Conservation (phyloP, 2,329 filamentous ascomycete species). For the Aspergillus sp. region DNA sequence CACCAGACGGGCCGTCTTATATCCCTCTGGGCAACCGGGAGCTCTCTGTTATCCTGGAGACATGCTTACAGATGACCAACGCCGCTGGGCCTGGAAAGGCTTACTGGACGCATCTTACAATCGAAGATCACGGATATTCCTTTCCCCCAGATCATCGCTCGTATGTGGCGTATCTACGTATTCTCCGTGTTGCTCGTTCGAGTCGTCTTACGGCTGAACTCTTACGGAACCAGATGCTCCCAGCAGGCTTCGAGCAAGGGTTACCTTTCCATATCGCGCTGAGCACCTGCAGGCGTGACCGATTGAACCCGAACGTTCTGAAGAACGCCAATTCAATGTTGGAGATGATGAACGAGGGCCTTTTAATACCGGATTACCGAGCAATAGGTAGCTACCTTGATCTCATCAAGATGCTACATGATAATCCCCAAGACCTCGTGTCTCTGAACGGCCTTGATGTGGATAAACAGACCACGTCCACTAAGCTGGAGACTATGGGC, state of each 20-base stretch:
- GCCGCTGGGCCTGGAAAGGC: slow-evolving; percentile 62
- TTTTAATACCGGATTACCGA: slow-evolving; percentile 31
- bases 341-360: slow-evolving; percentile 55
- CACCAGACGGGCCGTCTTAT: slow-evolving; percentile 29
- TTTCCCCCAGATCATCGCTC: slow-evolving; percentile 72
- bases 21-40: slow-evolving; percentile 53
- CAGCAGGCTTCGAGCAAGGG: slow-evolving; percentile 42
- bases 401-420: slow-evolving; percentile 25
- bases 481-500: slow-evolving; percentile 25
- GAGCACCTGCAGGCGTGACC: slow-evolving; percentile 71
- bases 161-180: slow-evolving; percentile 65
- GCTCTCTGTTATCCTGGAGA: slow-evolving; percentile 68
- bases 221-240: slow-evolving; percentile 55
- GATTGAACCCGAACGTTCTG: slow-evolving; percentile 70
- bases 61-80: slow-evolving; percentile 58
- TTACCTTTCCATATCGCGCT: slow-evolving; percentile 72
- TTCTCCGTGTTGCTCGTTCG: slow-evolving; percentile 65
- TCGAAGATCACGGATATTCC: slow-evolving; percentile 45
- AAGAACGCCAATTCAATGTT: slow-evolving; percentile 65
- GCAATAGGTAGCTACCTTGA: slow-evolving; percentile 31
- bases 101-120: slow-evolving; percentile 76
- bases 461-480: slow-evolving; percentile 6
- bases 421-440: slow-evolving; percentile 30
- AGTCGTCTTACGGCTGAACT: slow-evolving; percentile 62
- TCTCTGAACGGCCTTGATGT: slow-evolving; percentile 27